Conservation (phyloP, 306 rosid species). For the Gynostemma pentaphyllum region DNA sequence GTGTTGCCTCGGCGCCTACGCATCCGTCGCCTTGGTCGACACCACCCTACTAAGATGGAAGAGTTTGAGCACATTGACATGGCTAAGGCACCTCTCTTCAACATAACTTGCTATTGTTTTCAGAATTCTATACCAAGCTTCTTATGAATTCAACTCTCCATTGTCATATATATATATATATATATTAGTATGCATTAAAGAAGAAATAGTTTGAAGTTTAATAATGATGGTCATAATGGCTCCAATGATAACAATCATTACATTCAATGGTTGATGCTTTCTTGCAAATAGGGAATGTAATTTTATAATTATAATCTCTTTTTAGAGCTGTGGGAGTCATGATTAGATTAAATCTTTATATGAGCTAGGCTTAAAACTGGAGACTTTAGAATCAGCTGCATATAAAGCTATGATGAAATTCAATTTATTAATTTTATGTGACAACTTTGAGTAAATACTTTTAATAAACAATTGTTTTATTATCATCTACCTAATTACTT, state of each 20-base stretch:
- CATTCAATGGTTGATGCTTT: slow-evolving; percentile 43
- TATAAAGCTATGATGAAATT: slow-evolving; percentile 1
- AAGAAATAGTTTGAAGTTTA: slow-evolving; percentile 21
- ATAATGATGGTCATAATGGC: slow-evolving; percentile 58
- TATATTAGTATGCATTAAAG: slow-evolving; percentile 34
- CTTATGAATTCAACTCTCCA: background rate
- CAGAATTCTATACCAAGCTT: background rate
- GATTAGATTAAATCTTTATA: slow-evolving; percentile 22
- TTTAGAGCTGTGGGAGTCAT: slow-evolving; percentile 56
- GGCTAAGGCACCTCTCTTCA: slow-evolving; percentile 38
- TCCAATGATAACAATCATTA: slow-evolving; percentile 52
- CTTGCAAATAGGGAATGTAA: slow-evolving; percentile 19
- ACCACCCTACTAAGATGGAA: slow-evolving; percentile 35
- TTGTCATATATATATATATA: slow-evolving; percentile 24
- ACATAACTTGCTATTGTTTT: too few relatives aligned
- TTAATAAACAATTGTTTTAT: background rate
- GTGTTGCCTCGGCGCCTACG: slow-evolving; percentile 52
- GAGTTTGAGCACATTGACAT: slow-evolving; percentile 51
- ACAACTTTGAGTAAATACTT: background rate
- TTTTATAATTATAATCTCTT: slow-evolving; percentile 19
- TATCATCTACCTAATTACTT: slow-evolving; percentile 5
- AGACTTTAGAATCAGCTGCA: too few relatives aligned
- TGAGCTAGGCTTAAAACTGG: background rate
- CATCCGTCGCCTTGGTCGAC: slow-evolving; percentile 39
- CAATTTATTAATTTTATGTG: background rate